These are phyloP conservation scores for Syzygium aqueum DNA, from an alignment of 345 rosid genomes.

Conservation along the genomic window DNA sequence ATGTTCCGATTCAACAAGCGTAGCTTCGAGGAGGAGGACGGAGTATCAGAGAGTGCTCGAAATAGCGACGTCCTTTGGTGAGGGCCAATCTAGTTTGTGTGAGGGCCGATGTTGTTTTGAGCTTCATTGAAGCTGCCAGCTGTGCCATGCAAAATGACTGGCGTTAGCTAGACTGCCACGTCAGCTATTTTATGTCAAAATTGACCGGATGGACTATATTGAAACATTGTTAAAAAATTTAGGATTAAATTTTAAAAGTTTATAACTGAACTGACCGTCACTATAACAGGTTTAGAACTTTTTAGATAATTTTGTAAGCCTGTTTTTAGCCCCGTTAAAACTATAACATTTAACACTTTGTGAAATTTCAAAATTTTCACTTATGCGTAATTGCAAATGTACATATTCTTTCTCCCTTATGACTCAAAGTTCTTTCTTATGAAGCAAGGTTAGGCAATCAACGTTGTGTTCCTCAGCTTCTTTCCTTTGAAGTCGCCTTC, in stretches of 20 bases:
- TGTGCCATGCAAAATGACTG: not conserved
- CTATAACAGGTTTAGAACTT: not conserved
- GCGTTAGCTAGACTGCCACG: not conserved
- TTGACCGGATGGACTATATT: not conserved
- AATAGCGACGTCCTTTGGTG: not conserved
- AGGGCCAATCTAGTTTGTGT: not conserved
- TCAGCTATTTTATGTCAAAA: not conserved
- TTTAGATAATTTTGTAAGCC: not conserved
- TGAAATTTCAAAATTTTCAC: too few species aligned
- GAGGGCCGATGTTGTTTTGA: not conserved
- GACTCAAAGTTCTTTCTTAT: too few species aligned
- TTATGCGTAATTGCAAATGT: too few species aligned
- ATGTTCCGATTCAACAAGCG: not conserved
- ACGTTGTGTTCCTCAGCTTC: too few species aligned
- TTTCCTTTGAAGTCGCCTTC: too few species aligned
- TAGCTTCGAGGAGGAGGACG: not conserved
- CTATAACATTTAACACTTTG: too few species aligned
- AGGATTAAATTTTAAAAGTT: not conserved
- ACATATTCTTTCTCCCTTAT: too few species aligned
- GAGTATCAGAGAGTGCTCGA: not conserved
- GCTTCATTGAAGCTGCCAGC: not conserved
- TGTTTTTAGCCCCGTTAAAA: not conserved
- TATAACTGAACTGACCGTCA: accelerated
- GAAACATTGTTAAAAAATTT: not conserved
- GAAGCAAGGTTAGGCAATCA: too few species aligned